These are phyloP conservation scores for Colletotrichum cuscutae DNA, from an alignment of 2,329 filamentous ascomycete species.

Conservation along the genomic window DNA sequence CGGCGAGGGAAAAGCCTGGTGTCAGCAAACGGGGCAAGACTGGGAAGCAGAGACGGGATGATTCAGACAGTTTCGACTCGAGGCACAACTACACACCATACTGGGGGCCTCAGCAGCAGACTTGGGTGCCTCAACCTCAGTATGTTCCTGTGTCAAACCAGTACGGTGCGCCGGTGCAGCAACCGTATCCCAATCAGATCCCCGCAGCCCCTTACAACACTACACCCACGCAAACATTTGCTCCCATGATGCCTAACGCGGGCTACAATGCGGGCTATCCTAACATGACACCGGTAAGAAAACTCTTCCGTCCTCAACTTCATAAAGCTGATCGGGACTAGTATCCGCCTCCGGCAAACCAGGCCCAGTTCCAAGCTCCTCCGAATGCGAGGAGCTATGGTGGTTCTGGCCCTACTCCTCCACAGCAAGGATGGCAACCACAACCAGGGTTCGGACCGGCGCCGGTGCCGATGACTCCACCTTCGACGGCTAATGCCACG, in stretches of 20 bases:
- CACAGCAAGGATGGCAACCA: conserved; percentile 45
- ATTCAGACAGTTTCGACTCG: conserved; percentile 73
- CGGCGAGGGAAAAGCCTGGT: conserved; percentile 80
- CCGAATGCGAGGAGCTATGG: conserved; percentile 49
- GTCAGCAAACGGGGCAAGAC: conserved; percentile 77
- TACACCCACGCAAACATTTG: conserved; percentile 54
- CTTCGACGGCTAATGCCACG: conserved; percentile 37
- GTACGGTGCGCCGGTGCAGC: conserved; percentile 51
- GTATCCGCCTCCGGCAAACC: conserved; percentile 38
- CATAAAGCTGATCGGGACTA: conserved; percentile 12
- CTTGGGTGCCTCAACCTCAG: conserved; percentile 66
- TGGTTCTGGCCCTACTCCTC: conserved; percentile 43
- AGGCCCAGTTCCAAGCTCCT: conserved; percentile 26
- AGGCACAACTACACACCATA: conserved; percentile 77
- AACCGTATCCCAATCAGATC: conserved; percentile 58
- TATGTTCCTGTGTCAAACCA: conserved; percentile 60
- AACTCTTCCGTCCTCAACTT: not conserved
- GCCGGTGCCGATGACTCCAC: conserved; percentile 41
- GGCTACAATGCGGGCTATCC: conserved; percentile 57
- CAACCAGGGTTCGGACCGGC: conserved; percentile 48
- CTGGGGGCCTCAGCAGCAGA: conserved; percentile 67
- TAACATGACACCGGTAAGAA: conserved; percentile 57
- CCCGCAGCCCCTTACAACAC: conserved; percentile 54
- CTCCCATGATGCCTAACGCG: conserved; percentile 51
- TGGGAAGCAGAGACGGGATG: conserved; percentile 70